A percentile compares a stretch with the other conserved stretches of the same genome.
These are phyloP conservation scores for Apiospora aurea DNA, from an alignment of 2,329 filamentous ascomycete species.

Conservation along the genomic window DNA sequence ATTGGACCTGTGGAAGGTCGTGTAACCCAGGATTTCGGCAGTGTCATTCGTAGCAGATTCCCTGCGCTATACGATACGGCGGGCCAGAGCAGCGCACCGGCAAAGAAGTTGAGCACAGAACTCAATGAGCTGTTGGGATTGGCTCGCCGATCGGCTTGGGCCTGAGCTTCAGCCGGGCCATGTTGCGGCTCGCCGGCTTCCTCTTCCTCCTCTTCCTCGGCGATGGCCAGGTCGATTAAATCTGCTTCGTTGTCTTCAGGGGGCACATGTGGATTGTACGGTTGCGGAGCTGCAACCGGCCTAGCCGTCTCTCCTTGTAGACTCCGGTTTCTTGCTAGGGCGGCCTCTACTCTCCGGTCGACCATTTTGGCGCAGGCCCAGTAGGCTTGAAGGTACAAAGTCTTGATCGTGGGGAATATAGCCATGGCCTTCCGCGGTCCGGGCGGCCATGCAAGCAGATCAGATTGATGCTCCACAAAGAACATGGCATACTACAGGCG, in stretches of 20 bases:
- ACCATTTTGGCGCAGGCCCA: conserved; percentile 53
- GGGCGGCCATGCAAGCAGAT: conserved; percentile 60
- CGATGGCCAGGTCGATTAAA: conserved; percentile 37
- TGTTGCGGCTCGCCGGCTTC: neutral
- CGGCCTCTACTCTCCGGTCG: conserved; percentile 45
- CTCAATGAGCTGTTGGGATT: conserved; percentile 25
- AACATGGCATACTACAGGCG: conserved; percentile 54
- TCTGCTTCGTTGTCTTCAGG: conserved; percentile 1
- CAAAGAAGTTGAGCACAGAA: conserved; percentile 52
- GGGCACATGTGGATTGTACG: neutral
- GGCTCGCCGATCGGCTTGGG: conserved; percentile 17
- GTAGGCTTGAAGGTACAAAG: conserved; percentile 54
- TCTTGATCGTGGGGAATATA: conserved; percentile 53
- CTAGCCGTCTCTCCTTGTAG: conserved; percentile 23
- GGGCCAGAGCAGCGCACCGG: conserved; percentile 75
- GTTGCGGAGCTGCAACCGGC: neutral
- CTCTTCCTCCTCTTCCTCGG: conserved; percentile 23
- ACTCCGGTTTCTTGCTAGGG: conserved; percentile 48
- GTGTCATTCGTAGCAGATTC: conserved; percentile 70
- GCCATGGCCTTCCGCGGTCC: conserved; percentile 59
- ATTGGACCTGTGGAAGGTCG: conserved; percentile 41
- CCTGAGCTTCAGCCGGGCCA: conserved; percentile 6
- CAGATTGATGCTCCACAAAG: conserved; percentile 52
- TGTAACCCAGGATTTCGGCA: conserved; percentile 74
- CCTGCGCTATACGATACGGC: conserved; percentile 81